These are phyloP conservation scores for Lumnitzera littorea DNA, from an alignment of 345 rosid species.

Conservation along the genomic window DNA sequence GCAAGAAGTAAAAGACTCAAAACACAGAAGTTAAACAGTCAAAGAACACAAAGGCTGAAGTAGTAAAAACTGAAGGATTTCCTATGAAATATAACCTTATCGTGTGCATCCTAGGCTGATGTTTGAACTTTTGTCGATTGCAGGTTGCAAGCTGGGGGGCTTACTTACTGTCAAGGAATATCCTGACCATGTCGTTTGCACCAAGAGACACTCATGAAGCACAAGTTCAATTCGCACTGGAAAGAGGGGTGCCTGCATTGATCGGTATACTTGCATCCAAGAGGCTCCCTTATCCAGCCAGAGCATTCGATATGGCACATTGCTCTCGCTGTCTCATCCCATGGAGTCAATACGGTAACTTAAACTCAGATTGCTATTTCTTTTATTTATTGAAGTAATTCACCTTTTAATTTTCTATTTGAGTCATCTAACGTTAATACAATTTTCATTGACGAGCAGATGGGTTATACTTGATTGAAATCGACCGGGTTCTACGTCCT, in stretches of 20 bases:
- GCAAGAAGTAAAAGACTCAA: too few species aligned
- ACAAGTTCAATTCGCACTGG: conserved; percentile 91
- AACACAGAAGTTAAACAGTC: too few species aligned
- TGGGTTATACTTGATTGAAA: conserved; percentile 69
- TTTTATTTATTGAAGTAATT: neutral
- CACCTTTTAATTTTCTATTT: too few species aligned
- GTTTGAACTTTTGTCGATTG: neutral
- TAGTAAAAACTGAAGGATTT: too few species aligned
- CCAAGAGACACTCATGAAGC: conserved; percentile 94
- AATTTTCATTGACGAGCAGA: conserved; percentile 23
- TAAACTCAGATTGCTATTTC: neutral
- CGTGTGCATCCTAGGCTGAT: neutral
- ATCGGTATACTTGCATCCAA: conserved; percentile 82
- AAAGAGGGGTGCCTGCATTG: conserved; percentile 90
- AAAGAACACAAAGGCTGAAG: too few species aligned
- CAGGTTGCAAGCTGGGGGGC: conserved; percentile 97
- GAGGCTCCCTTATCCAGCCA: conserved; percentile 76
- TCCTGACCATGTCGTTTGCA: conserved; percentile 75
- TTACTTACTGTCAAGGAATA: conserved; percentile 59
- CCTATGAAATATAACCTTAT: neutral
- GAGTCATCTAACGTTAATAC: too few species aligned
- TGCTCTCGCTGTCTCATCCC: conserved; percentile 98
- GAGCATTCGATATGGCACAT: conserved; percentile 94
- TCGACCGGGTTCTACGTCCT: conserved; percentile 76
- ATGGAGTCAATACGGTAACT: conserved; percentile 69